These are phyloP conservation scores for Coemansia sp. DNA, from an alignment of 192 early-diverging fungal species.

Conservation along the genomic window DNA sequence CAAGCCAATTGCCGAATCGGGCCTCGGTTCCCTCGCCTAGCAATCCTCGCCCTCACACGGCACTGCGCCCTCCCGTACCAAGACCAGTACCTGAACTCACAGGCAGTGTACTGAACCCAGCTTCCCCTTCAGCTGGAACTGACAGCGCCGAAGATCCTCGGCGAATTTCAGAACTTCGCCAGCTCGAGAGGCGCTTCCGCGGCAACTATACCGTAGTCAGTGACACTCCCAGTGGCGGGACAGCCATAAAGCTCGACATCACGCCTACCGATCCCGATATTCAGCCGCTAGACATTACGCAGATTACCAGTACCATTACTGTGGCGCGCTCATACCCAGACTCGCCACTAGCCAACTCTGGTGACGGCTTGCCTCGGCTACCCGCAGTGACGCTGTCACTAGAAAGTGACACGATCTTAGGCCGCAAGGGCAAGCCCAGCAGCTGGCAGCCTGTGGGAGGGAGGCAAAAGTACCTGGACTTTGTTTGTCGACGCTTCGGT, in stretches of 20 bases:
- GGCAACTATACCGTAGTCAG: slow-evolving; percentile 22
- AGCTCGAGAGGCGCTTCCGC: slow-evolving; percentile 55
- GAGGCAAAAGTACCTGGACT: slow-evolving; percentile 20
- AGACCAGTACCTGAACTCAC: slow-evolving; percentile 23
- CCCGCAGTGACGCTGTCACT: slow-evolving; percentile 25
- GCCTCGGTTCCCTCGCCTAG: neutral
- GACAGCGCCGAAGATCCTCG: slow-evolving; percentile 13
- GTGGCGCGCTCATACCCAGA: slow-evolving; percentile 29
- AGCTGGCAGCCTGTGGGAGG: slow-evolving; percentile 32
- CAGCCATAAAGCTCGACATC: slow-evolving; percentile 28
- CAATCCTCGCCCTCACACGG: neutral
- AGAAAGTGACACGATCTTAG: slow-evolving; percentile 27
- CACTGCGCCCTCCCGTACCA: slow-evolving; percentile 30
- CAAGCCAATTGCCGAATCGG: neutral
- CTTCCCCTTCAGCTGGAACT: neutral
- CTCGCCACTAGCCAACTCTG: neutral
- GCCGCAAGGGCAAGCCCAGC: slow-evolving; percentile 39
- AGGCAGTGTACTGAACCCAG: neutral
- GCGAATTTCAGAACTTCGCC: slow-evolving; percentile 31
- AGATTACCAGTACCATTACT: slow-evolving; percentile 22
- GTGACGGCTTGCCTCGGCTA: slow-evolving; percentile 1
- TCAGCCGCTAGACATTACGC: slow-evolving; percentile 24
- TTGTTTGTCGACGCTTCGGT: slow-evolving; percentile 24
- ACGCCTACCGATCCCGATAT: slow-evolving; percentile 49
- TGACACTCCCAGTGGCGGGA: slow-evolving; percentile 13